A percentile compares a stretch with the other conserved stretches of the same genome.
phyloP scores from a whole-genome alignment of 306 rosid species.

The Ochetophila trinervis region DNA sequence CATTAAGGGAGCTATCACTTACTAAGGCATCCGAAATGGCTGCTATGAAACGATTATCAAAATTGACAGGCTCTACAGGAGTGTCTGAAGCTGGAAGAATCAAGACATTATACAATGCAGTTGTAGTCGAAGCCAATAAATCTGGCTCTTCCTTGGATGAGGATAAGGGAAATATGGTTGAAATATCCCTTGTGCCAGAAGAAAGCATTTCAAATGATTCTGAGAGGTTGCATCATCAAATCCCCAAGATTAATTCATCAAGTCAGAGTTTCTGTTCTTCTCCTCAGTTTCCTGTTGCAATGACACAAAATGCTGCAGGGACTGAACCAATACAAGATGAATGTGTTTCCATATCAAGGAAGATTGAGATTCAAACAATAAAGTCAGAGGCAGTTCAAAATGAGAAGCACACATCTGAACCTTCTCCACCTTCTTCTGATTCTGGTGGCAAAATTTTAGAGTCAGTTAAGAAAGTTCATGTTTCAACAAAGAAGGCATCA shows the following conservation, averaged over 20 bases:
- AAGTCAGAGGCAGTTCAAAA: constrained; percentile 29
- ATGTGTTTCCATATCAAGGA: constrained; percentile 33
- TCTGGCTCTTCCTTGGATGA: constrained; percentile 38
- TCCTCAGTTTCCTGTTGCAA: constrained; percentile 34
- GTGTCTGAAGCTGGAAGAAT: constrained; percentile 85
- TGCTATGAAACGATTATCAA: constrained; percentile 79
- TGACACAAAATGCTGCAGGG: constrained; percentile 21
- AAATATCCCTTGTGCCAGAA: constrained; percentile 52
- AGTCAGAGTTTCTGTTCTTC: constrained; percentile 42
- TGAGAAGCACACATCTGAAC: constrained; percentile 25
- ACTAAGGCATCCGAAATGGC: constrained; percentile 99
- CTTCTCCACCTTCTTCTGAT: constrained; percentile 27
- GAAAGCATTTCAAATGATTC: constrained; percentile 41
- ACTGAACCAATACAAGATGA: constrained; percentile 28
- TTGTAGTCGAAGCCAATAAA: constrained; percentile 56
- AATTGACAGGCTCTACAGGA: constrained; percentile 65
- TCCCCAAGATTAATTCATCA: constrained; percentile 34
- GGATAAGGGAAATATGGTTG: constrained; percentile 40
- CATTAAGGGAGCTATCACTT: constrained; percentile 81
- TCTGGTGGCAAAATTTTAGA: constrained; percentile 33
- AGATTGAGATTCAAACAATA: constrained; percentile 38
- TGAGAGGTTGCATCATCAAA: constrained; percentile 37
- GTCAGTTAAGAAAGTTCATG: constrained; percentile 37
- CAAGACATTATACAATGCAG: constrained; percentile 74
- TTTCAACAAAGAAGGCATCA: constrained; percentile 47